Evolutionary conservation across 495 filamentous ascomycete genomes (phyloP), one percentile per base, ranked within the genome.

Genomic region (Penicillium lividum): DNA sequence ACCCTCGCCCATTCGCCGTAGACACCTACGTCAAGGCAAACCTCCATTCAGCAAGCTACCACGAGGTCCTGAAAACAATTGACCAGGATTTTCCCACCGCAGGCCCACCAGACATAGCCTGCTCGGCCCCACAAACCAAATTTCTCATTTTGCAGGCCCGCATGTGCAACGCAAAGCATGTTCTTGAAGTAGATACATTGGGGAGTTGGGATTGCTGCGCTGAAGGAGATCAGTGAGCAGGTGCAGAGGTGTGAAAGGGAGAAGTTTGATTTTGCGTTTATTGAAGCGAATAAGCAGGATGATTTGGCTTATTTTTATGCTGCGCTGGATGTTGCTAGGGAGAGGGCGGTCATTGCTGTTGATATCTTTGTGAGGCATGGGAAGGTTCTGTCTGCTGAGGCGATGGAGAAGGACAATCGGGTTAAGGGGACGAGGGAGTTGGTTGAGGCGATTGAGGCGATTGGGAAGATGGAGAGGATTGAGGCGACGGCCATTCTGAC

Each of bases 241-340:
- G 31, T 7, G 3, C 7, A 33, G 7, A 7, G 31, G 31, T 3
- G 31, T 5, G 33, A 53, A 27, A 13, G 50, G 3, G 33, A 38
- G 34, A 11, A 22, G 3, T 53, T 53, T 13, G 50, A 53, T 7
- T 53, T 53, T 13, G 50, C 28, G 3, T 53, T 53, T 28, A 53
- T 53, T 28, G 33, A 53, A 38, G 50, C 50, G 18, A 53, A 53
- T 53, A 53, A 53, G 34, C 31, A 53, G 34, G 50, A 53, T 11
- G 27, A 40, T 28, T 22, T 53, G 31, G 50, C 16, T 13, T 53
- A 53, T 28, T 53, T 53, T 25, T 22, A 38, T 11, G n/a, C 22
- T 15, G 50, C 33, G 8, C 9, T 53, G 50, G 50, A 38, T 11
- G n/a, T 53, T 25, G 27, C 33, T 8, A 25, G 50, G 8, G 31